phyloP scores from a whole-genome alignment of 2,329 filamentous ascomycete genomes.

The Clarireedia paspali region DNA sequence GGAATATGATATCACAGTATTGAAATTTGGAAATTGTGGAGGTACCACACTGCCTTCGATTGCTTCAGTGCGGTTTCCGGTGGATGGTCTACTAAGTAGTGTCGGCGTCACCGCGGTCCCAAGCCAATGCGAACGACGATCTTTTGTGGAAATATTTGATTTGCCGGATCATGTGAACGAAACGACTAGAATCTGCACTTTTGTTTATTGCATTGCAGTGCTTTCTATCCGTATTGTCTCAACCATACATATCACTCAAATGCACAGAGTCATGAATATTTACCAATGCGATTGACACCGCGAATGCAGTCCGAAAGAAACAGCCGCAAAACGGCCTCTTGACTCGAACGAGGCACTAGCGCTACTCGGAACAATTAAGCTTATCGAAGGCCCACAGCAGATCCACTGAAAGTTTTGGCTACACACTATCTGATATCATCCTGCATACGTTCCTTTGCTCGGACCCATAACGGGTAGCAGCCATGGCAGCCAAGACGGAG shows the following conservation, averaged over 20 bases:
- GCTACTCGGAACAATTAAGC: background rate
- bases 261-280: no score
- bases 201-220: no score
- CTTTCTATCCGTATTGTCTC: no score
- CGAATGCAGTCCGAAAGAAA: background rate
- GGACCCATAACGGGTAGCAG: background rate
- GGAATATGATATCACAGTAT: constrained; percentile 7
- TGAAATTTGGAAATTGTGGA: background rate
- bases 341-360: background rate
- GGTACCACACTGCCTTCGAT: background rate
- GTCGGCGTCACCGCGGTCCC: constrained; percentile 7
- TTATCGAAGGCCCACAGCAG: constrained; percentile 8
- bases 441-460: background rate
- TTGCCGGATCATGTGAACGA: constrained; percentile 2
- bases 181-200: no score
- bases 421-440: constrained; percentile 9
- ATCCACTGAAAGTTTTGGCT: background rate
- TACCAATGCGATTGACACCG: no score
- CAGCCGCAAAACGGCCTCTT: background rate
- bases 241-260: no score
- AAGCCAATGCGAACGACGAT: background rate
- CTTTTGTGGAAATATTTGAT: background rate
- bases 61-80: background rate
- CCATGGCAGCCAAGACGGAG: no score
- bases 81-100: background rate